Evolutionary conservation across 2,329 filamentous ascomycete species (phyloP).

Genomic region (Trichoderma hamatum): DNA sequence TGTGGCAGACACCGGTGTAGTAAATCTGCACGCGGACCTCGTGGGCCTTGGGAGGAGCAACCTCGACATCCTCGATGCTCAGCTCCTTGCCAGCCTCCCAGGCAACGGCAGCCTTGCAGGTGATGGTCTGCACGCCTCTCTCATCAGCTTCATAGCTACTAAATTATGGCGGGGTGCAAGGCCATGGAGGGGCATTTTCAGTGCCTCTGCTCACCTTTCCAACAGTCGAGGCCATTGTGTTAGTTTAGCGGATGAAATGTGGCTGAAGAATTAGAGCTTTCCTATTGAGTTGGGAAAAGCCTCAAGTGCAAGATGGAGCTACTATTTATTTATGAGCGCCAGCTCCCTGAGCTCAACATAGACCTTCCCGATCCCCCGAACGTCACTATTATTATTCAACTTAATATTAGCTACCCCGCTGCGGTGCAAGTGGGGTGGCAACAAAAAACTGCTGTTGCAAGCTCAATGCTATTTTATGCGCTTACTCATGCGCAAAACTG

Average conservation of each 20-base stretch:
- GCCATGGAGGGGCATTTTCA: constrained; percentile 32
- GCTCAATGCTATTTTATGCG: background rate
- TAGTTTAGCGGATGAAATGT: background rate
- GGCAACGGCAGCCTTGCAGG: constrained; percentile 95
- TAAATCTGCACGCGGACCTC: constrained; percentile 97
- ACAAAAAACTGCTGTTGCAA: background rate
- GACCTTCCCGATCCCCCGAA: constrained; percentile 11
- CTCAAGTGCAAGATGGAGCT: constrained; percentile 1
- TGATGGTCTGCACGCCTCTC: constrained; percentile 70
- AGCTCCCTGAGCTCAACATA: background rate
- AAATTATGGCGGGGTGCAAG: constrained; percentile 32
- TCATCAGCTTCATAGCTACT: background rate
- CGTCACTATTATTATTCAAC: constrained; percentile 1
- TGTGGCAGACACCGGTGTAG: constrained; percentile 99
- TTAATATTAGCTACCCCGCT: constrained; percentile 18
- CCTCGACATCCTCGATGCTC: constrained; percentile 88
- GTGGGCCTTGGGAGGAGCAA: constrained; percentile 82
- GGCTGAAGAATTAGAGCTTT: constrained; percentile 2
- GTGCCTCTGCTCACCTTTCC: constrained; percentile 51
- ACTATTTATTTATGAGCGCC: constrained; percentile 9
- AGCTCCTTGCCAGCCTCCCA: constrained; percentile 95
- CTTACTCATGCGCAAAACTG: background rate
- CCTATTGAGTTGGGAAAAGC: background rate
- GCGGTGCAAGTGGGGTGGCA: constrained; percentile 2
- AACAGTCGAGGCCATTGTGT: constrained; percentile 53